These are phyloP conservation scores for Globisporangium okanoganense DNA, from an alignment of 352 stramenopile genomes.

Conservation along the genomic window DNA sequence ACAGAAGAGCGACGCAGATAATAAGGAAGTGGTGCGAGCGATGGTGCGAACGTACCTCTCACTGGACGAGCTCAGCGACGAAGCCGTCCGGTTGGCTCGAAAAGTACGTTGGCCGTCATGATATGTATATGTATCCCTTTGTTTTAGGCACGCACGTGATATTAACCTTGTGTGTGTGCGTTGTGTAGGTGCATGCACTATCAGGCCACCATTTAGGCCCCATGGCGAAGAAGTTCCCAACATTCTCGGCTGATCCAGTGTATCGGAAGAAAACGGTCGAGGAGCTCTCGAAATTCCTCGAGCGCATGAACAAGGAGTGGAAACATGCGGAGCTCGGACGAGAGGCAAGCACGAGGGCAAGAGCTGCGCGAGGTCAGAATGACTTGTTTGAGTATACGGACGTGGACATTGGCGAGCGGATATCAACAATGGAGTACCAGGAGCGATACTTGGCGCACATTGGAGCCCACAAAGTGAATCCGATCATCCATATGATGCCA, in stretches of 20 bases:
- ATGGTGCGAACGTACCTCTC: constrained; percentile 41
- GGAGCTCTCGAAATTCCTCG: constrained; percentile 31
- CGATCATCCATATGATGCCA: constrained; percentile 26
- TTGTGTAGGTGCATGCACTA: constrained; percentile 28
- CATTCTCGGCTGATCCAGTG: constrained; percentile 32
- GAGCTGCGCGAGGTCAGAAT: constrained; percentile 24
- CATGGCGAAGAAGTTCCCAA: constrained; percentile 20
- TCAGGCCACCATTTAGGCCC: constrained; percentile 50
- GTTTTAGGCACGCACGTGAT: background rate
- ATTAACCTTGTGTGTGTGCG: background rate
- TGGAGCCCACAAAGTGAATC: constrained; percentile 24
- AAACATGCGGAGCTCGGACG: constrained; percentile 35
- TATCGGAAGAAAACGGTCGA: constrained; percentile 44
- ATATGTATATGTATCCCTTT: background rate
- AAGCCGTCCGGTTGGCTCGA: constrained; percentile 37
- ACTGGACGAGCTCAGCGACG: constrained; percentile 33
- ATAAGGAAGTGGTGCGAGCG: constrained; percentile 19
- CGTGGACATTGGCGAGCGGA: constrained; percentile 27
- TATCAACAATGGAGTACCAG: constrained; percentile 36
- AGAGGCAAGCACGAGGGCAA: constrained; percentile 30
- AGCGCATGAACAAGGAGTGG: constrained; percentile 55
- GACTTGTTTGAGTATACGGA: constrained; percentile 58
- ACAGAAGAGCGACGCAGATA: background rate
- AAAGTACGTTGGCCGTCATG: constrained; percentile 11
- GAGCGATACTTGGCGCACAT: constrained; percentile 45